Conservation (phyloP, 106 monocot genomes). For the Alisma plantagoaquatica region DNA sequence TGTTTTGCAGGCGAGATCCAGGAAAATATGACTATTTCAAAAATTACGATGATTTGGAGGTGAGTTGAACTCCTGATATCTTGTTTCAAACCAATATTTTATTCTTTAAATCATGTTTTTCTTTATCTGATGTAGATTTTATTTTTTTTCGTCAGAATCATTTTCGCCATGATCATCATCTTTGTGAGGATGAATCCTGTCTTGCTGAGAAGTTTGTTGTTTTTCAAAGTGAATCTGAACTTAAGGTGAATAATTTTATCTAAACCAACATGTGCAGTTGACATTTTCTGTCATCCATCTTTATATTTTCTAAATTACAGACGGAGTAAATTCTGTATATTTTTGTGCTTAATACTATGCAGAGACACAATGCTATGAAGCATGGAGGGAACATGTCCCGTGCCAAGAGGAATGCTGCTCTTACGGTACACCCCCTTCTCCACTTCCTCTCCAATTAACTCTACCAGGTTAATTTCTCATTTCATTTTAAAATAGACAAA, state of each 20-base stretch:
- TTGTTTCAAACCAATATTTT: neutral
- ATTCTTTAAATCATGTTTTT: neutral
- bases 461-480: neutral
- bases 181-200: constrained; percentile 82
- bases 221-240: constrained; percentile 76
- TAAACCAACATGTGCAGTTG: neutral
- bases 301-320: too few species aligned
- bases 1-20: constrained; percentile 68
- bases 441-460: too few species aligned
- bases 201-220: constrained; percentile 88
- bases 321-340: constrained; percentile 1
- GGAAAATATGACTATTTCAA: constrained; percentile 87
- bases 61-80: constrained; percentile 6
- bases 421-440: constrained; percentile 35
- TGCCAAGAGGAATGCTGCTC: constrained; percentile 90
- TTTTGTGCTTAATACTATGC: constrained; percentile 1
- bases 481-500: neutral
- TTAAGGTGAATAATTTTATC: constrained; percentile 43
- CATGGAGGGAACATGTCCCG: constrained; percentile 95
- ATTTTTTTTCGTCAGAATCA: constrained; percentile 39
- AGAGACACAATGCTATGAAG: constrained; percentile 89
- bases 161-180: constrained; percentile 87
- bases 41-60: constrained; percentile 95
- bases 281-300: neutral
- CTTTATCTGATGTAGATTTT: neutral